Percentiles rank a stretch among this genome's conserved stretches.
Evolutionary conservation across 2,329 filamentous ascomycete genomes (phyloP).

Genomic region (Clonostachys byssicola): DNA sequence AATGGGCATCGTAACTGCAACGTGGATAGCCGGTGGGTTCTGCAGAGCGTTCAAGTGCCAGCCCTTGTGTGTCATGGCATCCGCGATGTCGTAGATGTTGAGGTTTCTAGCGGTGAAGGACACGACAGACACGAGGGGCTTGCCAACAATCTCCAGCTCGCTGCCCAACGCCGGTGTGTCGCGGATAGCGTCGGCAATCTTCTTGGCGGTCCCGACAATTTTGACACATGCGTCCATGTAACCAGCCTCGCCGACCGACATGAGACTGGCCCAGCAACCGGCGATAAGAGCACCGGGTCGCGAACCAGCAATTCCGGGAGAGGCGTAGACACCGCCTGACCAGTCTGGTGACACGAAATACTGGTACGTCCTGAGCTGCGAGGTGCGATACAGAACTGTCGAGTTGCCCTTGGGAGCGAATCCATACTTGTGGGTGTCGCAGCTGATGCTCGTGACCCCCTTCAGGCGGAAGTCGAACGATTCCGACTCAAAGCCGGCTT

Average conservation of each 20-base stretch:
- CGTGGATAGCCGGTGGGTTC: constrained; percentile 85
- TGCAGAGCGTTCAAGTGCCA: constrained; percentile 98
- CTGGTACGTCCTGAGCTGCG: constrained; percentile 77
- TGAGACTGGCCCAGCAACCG: constrained; percentile 89
- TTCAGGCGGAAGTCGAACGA: constrained; percentile 92
- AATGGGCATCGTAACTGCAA: constrained; percentile 88
- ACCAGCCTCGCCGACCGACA: constrained; percentile 81
- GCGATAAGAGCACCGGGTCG: constrained; percentile 92
- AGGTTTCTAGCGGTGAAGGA: constrained; percentile 82
- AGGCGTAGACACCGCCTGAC: constrained; percentile 94
- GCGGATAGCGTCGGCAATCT: constrained; percentile 71
- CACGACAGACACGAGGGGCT: constrained; percentile 84
- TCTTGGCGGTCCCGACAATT: constrained; percentile 84
- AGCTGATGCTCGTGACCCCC: constrained; percentile 92
- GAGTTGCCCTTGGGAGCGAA: constrained; percentile 98
- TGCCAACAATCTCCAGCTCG: constrained; percentile 77
- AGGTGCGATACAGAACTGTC: constrained; percentile 83
- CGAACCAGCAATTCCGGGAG: constrained; percentile 85
- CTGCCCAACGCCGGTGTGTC: constrained; percentile 62
- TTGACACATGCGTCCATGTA: constrained; percentile 83
- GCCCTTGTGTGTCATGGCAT: constrained; percentile 76
- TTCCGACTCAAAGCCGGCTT: constrained; percentile 86
- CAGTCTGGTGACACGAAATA: constrained; percentile 96
- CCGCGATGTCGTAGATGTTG: constrained; percentile 91
- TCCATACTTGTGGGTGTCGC: constrained; percentile 98